Conservation (phyloP, 2,329 filamentous ascomycete genomes). For the Penicillium sclerotigenum region DNA sequence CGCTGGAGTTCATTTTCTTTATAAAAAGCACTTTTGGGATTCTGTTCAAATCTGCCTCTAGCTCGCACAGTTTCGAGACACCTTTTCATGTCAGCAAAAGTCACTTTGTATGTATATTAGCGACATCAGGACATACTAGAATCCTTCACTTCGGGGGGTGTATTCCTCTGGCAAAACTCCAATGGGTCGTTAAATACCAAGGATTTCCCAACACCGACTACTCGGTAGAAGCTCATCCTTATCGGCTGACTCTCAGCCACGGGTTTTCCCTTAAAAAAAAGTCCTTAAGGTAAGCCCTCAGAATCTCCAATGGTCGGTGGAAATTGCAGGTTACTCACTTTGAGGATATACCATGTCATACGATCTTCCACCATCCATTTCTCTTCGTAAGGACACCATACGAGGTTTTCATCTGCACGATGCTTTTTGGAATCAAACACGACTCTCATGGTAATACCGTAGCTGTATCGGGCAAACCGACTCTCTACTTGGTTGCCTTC, state of each 20-base stretch:
- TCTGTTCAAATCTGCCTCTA: conserved; percentile 19
- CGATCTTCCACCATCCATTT: not conserved
- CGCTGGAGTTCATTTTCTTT: conserved; percentile 14
- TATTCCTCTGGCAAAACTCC: conserved; percentile 3
- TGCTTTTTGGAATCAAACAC: not conserved
- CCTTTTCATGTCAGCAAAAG: conserved; percentile 1
- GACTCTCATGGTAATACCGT: not conserved
- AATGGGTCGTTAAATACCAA: not conserved
- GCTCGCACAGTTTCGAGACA: conserved; percentile 11
- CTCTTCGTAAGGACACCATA: conserved; percentile 13
- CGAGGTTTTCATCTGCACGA: not conserved
- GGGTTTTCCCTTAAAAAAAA: conserved; percentile 12
- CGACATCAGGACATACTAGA: not conserved
- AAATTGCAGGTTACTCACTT: conserved; percentile 9
- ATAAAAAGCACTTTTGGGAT: conserved; percentile 21
- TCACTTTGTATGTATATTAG: not conserved
- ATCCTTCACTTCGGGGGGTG: not conserved
- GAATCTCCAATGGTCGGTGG: not conserved
- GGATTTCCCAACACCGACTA: accelerated
- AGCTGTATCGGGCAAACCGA: conserved; percentile 21
- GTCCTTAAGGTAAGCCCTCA: not conserved
- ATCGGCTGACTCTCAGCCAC: conserved; percentile 20
- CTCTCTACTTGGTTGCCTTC: conserved; percentile 24
- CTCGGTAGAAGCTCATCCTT: not conserved
- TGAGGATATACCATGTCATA: conserved; percentile 26